Evolutionary conservation across 2,329 filamentous ascomycete species (phyloP), one percentile per base, ranked within the genome.

Genomic region (Ophiocordyceps camponoti-leonardi): DNA sequence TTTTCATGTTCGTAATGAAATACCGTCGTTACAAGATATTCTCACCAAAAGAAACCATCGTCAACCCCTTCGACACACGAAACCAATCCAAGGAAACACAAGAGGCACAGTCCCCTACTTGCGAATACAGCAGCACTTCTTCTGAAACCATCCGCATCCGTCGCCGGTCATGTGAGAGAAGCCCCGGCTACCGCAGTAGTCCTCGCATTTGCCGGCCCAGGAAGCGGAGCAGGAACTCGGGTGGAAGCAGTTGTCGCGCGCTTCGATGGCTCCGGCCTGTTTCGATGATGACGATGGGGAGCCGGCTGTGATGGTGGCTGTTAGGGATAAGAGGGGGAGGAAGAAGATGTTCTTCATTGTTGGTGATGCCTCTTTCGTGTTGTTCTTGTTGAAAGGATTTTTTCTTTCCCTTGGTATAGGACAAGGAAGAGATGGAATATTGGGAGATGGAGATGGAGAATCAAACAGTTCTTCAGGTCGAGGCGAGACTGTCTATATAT

Each of bases 161-260:
- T 44, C 42, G 19, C 42, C 42, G 4, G 42, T 44, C 42, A 44
- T 44, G 18, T 44, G 42, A 14, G 42, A 44, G 30, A 44, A 44
- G 18, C 42, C 42, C n/a, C 42, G 42, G n/a, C 30, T 19, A n/a
- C 19, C 30, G 42, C 42, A 44, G 30, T 44, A 44, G 30, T 44
- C 42, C 19, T 44, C 42, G 28, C 42, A 44, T 19, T 44, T 44
- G 26, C 42, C 42, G 3, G 42, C 18, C 42, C 42, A 44, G 6
- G 30, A 33, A 11, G 23, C 18, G 14, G 42, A 44, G 30, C 42
- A 44, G 28, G 42, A 44, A n/a, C 30, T 35, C 18, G 42, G 42
- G 30, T 44, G 42, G 18, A 44, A 44, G 42, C 42, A 44, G 28
- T 44, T 44, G 42, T 44, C 42, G 28, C 42, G 42, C 6, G 28